Conservation (phyloP, 2,329 filamentous ascomycete species). For the Arachnopeziza araneosa region DNA sequence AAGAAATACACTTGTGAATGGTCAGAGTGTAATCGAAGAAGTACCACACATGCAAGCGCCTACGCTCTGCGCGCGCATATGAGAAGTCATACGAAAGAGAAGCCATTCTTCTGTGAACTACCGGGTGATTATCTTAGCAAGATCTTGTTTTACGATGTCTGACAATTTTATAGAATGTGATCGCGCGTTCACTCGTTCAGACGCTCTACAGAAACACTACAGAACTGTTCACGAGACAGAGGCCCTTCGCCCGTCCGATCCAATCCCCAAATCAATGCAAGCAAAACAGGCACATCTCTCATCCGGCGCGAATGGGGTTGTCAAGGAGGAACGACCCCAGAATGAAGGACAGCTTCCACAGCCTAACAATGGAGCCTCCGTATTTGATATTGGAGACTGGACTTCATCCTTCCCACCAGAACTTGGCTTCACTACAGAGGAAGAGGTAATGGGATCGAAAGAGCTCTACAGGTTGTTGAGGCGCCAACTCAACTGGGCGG, state of each 20-base stretch:
- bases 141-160: conserved; percentile 5
- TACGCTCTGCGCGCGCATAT: conserved; percentile 97
- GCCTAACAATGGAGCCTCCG: conserved; percentile 31
- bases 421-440: conserved; percentile 57
- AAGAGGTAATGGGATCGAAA: conserved; percentile 57
- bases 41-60: conserved; percentile 85
- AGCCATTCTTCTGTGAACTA: conserved; percentile 93
- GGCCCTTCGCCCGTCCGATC: conserved; percentile 73
- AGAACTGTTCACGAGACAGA: conserved; percentile 97
- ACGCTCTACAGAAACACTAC: conserved; percentile 97
- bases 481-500: conserved; percentile 67
- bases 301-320: conserved; percentile 38
- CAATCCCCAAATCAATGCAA: conserved; percentile 65
- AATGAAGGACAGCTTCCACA: conserved; percentile 49
- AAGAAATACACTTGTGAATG: conserved; percentile 99
- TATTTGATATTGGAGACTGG: conserved; percentile 6
- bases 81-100: conserved; percentile 95
- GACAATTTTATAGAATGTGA: conserved; percentile 70
- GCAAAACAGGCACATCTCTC: conserved; percentile 39
- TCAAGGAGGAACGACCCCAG: conserved; percentile 49
- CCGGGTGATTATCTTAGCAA: conserved; percentile 57
- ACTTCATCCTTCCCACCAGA: conserved; percentile 34
- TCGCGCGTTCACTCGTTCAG: conserved; percentile 89
- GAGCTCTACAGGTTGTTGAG: conserved; percentile 58
- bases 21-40: conserved; percentile 83